Conservation (phyloP, 2,329 filamentous ascomycete species). For the Fusarium chlamydosporum region DNA sequence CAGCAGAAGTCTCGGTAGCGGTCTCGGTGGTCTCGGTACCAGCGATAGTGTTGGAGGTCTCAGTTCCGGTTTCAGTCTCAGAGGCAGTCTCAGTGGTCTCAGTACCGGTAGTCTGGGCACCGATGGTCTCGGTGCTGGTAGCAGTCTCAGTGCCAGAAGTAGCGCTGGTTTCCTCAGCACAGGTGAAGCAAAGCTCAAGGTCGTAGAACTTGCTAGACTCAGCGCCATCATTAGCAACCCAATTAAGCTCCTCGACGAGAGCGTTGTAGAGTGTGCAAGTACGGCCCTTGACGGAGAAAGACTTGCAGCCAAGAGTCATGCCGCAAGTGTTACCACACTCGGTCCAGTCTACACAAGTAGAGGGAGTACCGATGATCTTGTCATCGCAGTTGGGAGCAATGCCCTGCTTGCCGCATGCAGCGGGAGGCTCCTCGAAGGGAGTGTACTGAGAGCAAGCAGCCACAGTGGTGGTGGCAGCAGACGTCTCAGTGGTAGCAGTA, state of each 20-base stretch:
- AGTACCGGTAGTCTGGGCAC: slow-evolving; percentile 6
- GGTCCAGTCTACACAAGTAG: slow-evolving; percentile 5
- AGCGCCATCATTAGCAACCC: not conserved
- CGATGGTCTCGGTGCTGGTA: slow-evolving; percentile 1
- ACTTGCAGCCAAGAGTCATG: slow-evolving; percentile 37
- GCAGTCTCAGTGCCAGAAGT: slow-evolving; percentile 25
- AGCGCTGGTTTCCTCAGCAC: slow-evolving; percentile 25
- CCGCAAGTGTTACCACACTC: slow-evolving; percentile 35
- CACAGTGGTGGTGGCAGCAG: slow-evolving; percentile 26
- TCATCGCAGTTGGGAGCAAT: slow-evolving; percentile 7
- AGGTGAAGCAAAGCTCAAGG: slow-evolving; percentile 38
- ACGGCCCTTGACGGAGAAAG: slow-evolving; percentile 25
- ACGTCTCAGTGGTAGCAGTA: slow-evolving; percentile 18
- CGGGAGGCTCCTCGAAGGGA: slow-evolving; percentile 6
- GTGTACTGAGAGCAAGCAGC: slow-evolving; percentile 34
- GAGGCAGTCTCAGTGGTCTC: not conserved
- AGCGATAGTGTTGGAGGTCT: not conserved
- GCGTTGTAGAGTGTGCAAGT: slow-evolving; percentile 28
- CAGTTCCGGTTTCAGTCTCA: not conserved
- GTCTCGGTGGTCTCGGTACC: not conserved
- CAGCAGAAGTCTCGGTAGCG: not conserved
- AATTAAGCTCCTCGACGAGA: slow-evolving; percentile 8
- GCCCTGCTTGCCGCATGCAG: slow-evolving; percentile 25
- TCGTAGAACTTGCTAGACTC: slow-evolving; percentile 27
- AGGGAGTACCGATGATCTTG: slow-evolving; percentile 14